Percentiles rank a stretch among this genome's conserved stretches.
Evolutionary conservation across 306 rosid species (phyloP).

Genomic region (Malus fusca): DNA sequence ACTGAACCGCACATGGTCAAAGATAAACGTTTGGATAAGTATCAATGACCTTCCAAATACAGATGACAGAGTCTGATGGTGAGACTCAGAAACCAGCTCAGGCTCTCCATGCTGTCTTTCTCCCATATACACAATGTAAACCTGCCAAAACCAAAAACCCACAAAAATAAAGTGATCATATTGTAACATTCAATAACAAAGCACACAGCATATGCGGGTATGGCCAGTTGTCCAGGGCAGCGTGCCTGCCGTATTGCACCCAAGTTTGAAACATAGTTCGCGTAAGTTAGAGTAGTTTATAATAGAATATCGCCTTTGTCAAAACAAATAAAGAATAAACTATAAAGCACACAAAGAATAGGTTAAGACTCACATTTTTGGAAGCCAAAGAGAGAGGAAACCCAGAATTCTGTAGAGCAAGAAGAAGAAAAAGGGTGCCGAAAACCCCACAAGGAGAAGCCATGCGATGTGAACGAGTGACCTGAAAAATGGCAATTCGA

Average conservation of each 20-base stretch:
- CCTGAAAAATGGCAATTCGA: not conserved
- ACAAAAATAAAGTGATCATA: not conserved
- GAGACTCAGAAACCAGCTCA: constrained; percentile 39
- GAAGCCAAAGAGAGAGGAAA: constrained; percentile 26
- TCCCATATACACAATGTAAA: constrained; percentile 56
- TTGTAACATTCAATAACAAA: not conserved
- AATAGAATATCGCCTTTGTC: too few species aligned
- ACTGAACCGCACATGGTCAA: not conserved
- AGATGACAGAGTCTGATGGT: constrained; percentile 39
- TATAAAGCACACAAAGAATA: not conserved
- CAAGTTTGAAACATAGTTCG: too few species aligned
- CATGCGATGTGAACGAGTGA: constrained; percentile 16
- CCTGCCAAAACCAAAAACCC: constrained; percentile 26
- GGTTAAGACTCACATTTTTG: constrained; percentile 33
- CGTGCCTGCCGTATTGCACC: too few species aligned
- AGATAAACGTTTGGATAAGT: not conserved
- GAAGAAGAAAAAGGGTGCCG: constrained; percentile 16
- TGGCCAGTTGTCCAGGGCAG: too few species aligned
- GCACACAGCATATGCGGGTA: too few species aligned
- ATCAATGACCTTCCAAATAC: constrained; percentile 43
- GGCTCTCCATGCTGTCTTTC: constrained; percentile 28
- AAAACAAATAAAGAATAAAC: too few species aligned
- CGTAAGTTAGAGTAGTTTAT: too few species aligned
- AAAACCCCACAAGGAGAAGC: constrained; percentile 21
- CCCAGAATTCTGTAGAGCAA: constrained; percentile 20